Evolutionary conservation across 352 stramenopile genomes (phyloP).

Genomic region (Thraustochytrium striatum): DNA sequence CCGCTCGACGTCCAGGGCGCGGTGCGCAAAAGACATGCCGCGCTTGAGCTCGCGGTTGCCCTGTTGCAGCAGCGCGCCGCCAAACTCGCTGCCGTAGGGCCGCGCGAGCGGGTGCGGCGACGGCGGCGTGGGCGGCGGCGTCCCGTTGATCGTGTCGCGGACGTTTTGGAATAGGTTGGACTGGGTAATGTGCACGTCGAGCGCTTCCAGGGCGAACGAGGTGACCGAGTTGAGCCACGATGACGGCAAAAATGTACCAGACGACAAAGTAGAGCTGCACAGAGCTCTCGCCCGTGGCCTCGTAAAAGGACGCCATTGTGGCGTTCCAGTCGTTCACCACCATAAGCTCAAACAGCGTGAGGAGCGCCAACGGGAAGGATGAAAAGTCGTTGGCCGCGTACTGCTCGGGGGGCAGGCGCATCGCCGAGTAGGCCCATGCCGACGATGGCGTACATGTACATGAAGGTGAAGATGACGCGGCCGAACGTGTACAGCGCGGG

Average conservation of each 20-base stretch:
- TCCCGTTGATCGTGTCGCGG: background rate
- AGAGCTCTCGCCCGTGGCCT: background rate
- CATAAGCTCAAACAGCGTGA: slow-evolving; percentile 42
- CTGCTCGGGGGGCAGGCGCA: background rate
- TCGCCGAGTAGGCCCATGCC: slow-evolving; percentile 13
- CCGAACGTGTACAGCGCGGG: slow-evolving; percentile 6
- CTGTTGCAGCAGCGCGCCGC: background rate
- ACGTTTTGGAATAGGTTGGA: slow-evolving; percentile 12
- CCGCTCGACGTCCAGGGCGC: background rate
- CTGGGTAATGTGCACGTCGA: slow-evolving; percentile 26
- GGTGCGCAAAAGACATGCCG: background rate
- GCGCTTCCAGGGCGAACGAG: slow-evolving; percentile 34
- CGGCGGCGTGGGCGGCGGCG: background rate
- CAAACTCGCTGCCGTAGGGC: background rate
- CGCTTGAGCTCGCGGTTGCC: slow-evolving; percentile 19
- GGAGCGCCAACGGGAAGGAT: background rate
- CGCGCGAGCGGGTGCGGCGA: background rate
- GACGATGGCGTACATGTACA: slow-evolving; percentile 41
- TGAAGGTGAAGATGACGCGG: slow-evolving; percentile 43
- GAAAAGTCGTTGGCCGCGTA: slow-evolving; percentile 13
- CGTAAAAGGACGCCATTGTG: slow-evolving; percentile 14
- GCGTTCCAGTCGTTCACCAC: slow-evolving; percentile 39
- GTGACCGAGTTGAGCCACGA: slow-evolving; percentile 36
- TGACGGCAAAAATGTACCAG: slow-evolving; percentile 24
- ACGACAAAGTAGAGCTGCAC: slow-evolving; percentile 29